A percentile compares a stretch with the other conserved stretches of the same genome.
Evolutionary conservation across 495 filamentous ascomycete genomes (phyloP).

Genomic region (Penicillium argentinense): DNA sequence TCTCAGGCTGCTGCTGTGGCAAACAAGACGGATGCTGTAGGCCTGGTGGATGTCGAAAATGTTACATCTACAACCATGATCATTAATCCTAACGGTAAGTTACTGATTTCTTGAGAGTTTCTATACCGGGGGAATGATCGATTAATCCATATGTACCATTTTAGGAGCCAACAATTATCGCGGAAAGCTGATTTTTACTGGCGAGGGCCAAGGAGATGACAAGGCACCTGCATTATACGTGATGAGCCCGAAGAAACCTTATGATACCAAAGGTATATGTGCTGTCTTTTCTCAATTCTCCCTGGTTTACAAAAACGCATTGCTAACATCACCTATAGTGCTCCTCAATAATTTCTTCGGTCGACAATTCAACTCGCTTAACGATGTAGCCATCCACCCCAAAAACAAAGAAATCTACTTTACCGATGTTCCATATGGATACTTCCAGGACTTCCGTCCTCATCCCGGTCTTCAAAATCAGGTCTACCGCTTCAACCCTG

Average conservation of each 20-base stretch:
- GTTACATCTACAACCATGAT: conserved; percentile 37
- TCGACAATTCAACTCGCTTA: conserved; percentile 31
- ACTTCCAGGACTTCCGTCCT: conserved; percentile 33
- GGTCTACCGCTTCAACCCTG: conserved; percentile 43
- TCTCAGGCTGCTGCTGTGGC: conserved; percentile 37
- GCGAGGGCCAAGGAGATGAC: conserved; percentile 48
- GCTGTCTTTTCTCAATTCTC: no score
- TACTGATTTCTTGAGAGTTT: neutral
- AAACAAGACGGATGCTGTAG: conserved; percentile 38
- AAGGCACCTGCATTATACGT: conserved; percentile 40
- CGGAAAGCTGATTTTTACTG: conserved; percentile 43
- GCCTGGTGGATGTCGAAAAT: conserved; percentile 36
- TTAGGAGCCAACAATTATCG: conserved; percentile 50
- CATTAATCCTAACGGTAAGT: conserved; percentile 51
- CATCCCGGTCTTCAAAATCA: conserved; percentile 31
- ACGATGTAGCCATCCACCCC: conserved; percentile 33
- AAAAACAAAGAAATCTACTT: conserved; percentile 49
- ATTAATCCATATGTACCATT: neutral
- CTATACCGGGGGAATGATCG: neutral
- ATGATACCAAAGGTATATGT: conserved; percentile 49
- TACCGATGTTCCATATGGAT: conserved; percentile 40
- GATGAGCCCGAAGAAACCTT: conserved; percentile 48
- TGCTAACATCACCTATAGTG: conserved; percentile 5
- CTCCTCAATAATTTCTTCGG: conserved; percentile 39
- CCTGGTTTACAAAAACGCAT: no score